Percentiles rank a stretch among this genome's conserved stretches.
Evolutionary conservation across 2,329 filamentous ascomycete species (phyloP).

Genomic region (Clonostachys byssicola): DNA sequence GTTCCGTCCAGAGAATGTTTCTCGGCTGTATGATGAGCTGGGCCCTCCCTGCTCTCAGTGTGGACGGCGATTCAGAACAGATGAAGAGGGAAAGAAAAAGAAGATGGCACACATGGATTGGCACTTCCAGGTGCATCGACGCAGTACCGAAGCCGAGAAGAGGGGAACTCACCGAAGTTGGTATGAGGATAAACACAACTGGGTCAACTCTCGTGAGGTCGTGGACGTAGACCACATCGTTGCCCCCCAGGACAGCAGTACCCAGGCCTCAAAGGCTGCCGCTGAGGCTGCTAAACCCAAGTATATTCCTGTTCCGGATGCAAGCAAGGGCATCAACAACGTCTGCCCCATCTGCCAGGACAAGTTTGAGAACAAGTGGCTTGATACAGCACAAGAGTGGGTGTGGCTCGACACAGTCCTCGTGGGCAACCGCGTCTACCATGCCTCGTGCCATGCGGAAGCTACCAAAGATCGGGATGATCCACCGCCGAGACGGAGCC

Average conservation of each 20-base stretch:
- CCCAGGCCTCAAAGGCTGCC: conserved; percentile 30
- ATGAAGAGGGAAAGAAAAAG: conserved; percentile 73
- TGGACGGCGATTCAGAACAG: conserved; percentile 77
- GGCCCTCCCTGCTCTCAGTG: conserved; percentile 90
- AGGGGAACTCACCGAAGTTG: conserved; percentile 87
- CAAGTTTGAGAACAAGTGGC: conserved; percentile 87
- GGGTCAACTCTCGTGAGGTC: conserved; percentile 80
- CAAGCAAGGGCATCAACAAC: conserved; percentile 67
- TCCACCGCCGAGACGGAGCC: conserved; percentile 43
- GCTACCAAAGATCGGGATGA: conserved; percentile 61
- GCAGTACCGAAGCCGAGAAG: conserved; percentile 80
- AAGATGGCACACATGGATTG: conserved; percentile 95
- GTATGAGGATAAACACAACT: conserved; percentile 93
- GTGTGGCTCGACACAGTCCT: conserved; percentile 89
- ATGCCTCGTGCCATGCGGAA: conserved; percentile 85
- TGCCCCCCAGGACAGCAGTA: conserved; percentile 20
- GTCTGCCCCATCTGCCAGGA: conserved; percentile 95
- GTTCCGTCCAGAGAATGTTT: conserved; percentile 70
- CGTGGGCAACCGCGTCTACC: conserved; percentile 77
- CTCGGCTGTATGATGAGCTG: conserved; percentile 72
- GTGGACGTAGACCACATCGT: conserved; percentile 59
- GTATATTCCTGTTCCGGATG: conserved; percentile 82
- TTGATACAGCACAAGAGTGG: conserved; percentile 91
- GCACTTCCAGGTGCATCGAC: conserved; percentile 93
- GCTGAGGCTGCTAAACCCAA: conserved; percentile 45